Conservation (phyloP, 169 alveolate species). For the Plasmodium gallinaceum region DNA sequence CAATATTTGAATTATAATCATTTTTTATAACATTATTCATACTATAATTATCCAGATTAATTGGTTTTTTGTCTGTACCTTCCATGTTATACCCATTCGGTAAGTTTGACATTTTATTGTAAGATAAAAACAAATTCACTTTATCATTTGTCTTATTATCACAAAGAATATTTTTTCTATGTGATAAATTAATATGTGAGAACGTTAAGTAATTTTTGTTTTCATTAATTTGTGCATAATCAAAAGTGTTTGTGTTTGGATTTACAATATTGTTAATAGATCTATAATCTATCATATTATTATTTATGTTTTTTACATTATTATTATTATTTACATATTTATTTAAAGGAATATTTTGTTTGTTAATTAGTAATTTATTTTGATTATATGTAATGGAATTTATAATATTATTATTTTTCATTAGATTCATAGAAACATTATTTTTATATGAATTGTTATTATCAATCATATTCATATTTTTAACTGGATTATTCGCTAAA, state of each 20-base stretch:
- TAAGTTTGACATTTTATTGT: not conserved
- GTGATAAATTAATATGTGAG: not conserved
- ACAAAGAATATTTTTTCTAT: not conserved
- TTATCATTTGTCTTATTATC: not conserved
- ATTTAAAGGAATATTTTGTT: conserved; percentile 13
- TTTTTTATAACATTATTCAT: not conserved
- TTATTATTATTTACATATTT: conserved; percentile 16
- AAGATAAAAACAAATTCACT: not conserved
- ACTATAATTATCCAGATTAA: not conserved
- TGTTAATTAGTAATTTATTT: conserved; percentile 31
- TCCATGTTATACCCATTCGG: not conserved
- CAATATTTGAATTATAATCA: not conserved
- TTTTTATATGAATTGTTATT: not conserved
- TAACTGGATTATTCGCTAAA: not conserved
- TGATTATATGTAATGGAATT: conserved; percentile 22
- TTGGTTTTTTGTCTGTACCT: not conserved
- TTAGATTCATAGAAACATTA: not conserved
- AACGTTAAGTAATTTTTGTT: not conserved
- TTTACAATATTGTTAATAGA: not conserved
- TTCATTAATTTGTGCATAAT: not conserved
- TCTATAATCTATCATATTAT: conserved; percentile 1
- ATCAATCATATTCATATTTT: conserved; percentile 7
- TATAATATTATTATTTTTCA: conserved; percentile 10
- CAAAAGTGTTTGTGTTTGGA: not conserved
- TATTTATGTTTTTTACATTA: conserved; percentile 9